Conservation (phyloP, 2,329 filamentous ascomycete genomes). For the Sporothrix pseudoabietina region DNA sequence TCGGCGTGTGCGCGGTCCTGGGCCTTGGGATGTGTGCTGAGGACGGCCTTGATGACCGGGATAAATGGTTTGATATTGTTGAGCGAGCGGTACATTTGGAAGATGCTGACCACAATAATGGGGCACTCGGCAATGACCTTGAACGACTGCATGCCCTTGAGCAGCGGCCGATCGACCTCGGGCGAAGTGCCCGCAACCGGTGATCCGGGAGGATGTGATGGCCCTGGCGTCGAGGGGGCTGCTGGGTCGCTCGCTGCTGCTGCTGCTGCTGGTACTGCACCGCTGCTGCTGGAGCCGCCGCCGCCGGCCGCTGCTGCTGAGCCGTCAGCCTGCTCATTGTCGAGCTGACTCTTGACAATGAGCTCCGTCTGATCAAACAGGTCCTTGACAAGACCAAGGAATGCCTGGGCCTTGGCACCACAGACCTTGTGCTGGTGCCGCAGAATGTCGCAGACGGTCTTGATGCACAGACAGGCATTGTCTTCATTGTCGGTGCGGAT, state of each 20-base stretch:
- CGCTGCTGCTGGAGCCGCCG: constrained; percentile 37
- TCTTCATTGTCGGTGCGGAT: constrained; percentile 95
- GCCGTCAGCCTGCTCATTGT: constrained; percentile 64
- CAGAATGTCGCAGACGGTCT: constrained; percentile 96
- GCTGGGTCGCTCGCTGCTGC: constrained; percentile 44
- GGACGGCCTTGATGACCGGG: constrained; percentile 86
- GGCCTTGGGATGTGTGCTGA: constrained; percentile 85
- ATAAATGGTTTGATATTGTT: constrained; percentile 91
- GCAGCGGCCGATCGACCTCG: constrained; percentile 78
- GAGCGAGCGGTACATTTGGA: constrained; percentile 81
- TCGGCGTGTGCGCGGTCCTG: constrained; percentile 91
- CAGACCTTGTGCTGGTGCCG: constrained; percentile 87
- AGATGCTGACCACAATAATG: constrained; percentile 97
- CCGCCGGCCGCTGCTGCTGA: constrained; percentile 37
- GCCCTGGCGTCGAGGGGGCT: constrained; percentile 69
- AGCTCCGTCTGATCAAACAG: constrained; percentile 94
- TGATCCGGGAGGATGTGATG: constrained; percentile 73
- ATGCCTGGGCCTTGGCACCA: constrained; percentile 77
- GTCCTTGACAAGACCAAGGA: constrained; percentile 88
- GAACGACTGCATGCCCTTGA: constrained; percentile 98
- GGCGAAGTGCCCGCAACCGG: constrained; percentile 80
- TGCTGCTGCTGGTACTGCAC: background rate
- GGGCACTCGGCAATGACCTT: constrained; percentile 97
- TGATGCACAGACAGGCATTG: constrained; percentile 97
- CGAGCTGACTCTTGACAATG: constrained; percentile 93